phyloP scores from a whole-genome alignment of 2,329 filamentous ascomycete genomes.

The Phoma sp. region DNA sequence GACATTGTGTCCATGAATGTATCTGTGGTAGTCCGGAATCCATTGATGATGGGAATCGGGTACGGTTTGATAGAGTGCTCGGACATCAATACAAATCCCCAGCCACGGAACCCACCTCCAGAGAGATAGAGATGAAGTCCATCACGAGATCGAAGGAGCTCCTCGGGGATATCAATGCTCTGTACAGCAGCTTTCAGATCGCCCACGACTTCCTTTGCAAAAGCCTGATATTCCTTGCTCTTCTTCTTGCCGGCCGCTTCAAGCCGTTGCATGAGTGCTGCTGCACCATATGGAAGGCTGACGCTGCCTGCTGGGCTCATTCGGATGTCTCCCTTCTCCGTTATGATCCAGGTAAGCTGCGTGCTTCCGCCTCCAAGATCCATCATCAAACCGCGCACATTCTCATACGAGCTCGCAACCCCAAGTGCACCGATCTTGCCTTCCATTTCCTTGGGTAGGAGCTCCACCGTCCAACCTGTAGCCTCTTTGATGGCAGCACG shows the following conservation, averaged over 20 bases:
- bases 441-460: conserved; percentile 81
- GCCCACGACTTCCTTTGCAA: conserved; percentile 60
- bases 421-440: conserved; percentile 83
- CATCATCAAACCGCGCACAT: conserved; percentile 80
- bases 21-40: conserved; percentile 69
- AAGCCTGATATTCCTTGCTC: conserved; percentile 52
- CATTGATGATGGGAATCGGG: conserved; percentile 81
- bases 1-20: conserved; percentile 65
- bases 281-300: conserved; percentile 73
- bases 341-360: conserved; percentile 71
- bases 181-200: conserved; percentile 67
- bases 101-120: conserved; percentile 88
- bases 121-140: conserved; percentile 75
- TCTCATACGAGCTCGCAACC: conserved; percentile 73
- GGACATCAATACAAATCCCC: conserved; percentile 88
- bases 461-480: conserved; percentile 71
- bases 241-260: conserved; percentile 43
- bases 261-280: conserved; percentile 65
- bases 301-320: conserved; percentile 58
- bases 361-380: conserved; percentile 81
- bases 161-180: conserved; percentile 61
- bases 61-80: conserved; percentile 76
- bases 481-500: conserved; percentile 65
- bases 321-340: conserved; percentile 53
- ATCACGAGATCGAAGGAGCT: conserved; percentile 49